A percentile compares a stretch with the other conserved stretches of the same genome.
phyloP scores from a whole-genome alignment of 2,329 filamentous ascomycete species.

The Hypomyces rosellus region DNA sequence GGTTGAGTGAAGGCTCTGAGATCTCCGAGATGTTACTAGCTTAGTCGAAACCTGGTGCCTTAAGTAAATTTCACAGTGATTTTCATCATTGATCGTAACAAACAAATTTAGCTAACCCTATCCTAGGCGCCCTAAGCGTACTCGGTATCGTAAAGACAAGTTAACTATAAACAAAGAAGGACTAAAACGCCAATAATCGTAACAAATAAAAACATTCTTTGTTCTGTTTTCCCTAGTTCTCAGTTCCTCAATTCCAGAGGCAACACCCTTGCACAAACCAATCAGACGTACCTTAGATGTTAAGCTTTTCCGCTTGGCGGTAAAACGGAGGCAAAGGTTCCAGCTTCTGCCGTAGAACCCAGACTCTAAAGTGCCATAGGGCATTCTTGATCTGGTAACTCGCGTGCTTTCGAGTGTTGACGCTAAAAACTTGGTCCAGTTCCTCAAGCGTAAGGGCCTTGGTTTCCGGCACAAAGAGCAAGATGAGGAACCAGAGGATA shows the following conservation, averaged over 20 bases:
- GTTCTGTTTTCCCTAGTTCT: too few relatives aligned
- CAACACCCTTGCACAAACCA: neutral
- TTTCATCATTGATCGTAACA: too few relatives aligned
- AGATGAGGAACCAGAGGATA: slow-evolving; percentile 40
- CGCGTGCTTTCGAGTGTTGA: slow-evolving; percentile 35
- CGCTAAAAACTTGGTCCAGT: slow-evolving; percentile 42
- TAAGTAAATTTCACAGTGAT: too few relatives aligned
- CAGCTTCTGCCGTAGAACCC: slow-evolving; percentile 11
- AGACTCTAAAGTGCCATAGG: slow-evolving; percentile 12
- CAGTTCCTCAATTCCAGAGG: neutral
- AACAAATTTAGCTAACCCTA: too few relatives aligned
- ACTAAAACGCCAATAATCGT: too few relatives aligned
- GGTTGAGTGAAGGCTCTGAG: too few relatives aligned
- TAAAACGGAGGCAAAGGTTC: slow-evolving; percentile 13
- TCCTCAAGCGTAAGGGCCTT: slow-evolving; percentile 46
- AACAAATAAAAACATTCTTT: too few relatives aligned
- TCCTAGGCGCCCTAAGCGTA: neutral
- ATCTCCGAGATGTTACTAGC: too few relatives aligned
- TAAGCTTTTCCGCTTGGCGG: slow-evolving; percentile 4
- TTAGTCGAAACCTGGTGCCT: too few relatives aligned
- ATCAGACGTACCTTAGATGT: neutral
- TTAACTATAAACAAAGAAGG: neutral
- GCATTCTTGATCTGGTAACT: slow-evolving; percentile 29
- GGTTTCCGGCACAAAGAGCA: slow-evolving; percentile 44
- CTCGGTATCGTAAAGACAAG: slow-evolving; percentile 2